These are phyloP conservation scores for Chlamydomonas asymmetrica DNA, from an alignment of 139 green algal genomes.

Conservation along the genomic window DNA sequence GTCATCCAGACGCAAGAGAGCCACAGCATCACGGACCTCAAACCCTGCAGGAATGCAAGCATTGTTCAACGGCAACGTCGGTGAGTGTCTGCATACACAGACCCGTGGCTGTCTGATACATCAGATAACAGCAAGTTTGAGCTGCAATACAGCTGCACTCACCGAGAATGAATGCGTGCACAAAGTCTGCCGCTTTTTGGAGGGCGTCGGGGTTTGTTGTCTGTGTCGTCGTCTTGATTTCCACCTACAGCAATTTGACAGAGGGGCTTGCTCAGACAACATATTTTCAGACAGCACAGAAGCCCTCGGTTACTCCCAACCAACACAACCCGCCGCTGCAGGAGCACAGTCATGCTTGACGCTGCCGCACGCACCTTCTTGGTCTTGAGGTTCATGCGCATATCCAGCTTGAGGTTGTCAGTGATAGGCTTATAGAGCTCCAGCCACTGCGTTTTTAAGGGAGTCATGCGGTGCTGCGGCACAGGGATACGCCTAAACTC, in stretches of 20 bases:
- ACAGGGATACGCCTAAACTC: conserved; percentile 67
- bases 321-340: not conserved
- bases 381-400: conserved; percentile 99
- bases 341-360: not conserved
- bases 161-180: conserved; percentile 96
- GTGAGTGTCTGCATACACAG: no score
- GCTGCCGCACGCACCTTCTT: conserved; percentile 70
- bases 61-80: no score
- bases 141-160: conserved; percentile 4
- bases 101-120: no score
- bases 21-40: conserved; percentile 91
- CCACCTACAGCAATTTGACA: no score
- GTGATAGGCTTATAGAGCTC: conserved; percentile 95
- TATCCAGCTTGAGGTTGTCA: conserved; percentile 97
- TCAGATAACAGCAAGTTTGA: not conserved
- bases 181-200: conserved; percentile 98
- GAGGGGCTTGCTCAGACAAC: no score
- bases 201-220: conserved; percentile 82
- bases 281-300: no score
- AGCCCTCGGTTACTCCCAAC: no score
- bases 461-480: conserved; percentile 92
- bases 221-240: conserved; percentile 91
- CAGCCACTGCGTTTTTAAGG: conserved; percentile 96
- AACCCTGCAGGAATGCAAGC: conserved; percentile 73
- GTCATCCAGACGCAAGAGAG: conserved; percentile 96